Conservation (phyloP, 2,329 filamentous ascomycete genomes). For the Massarina eburnea region DNA sequence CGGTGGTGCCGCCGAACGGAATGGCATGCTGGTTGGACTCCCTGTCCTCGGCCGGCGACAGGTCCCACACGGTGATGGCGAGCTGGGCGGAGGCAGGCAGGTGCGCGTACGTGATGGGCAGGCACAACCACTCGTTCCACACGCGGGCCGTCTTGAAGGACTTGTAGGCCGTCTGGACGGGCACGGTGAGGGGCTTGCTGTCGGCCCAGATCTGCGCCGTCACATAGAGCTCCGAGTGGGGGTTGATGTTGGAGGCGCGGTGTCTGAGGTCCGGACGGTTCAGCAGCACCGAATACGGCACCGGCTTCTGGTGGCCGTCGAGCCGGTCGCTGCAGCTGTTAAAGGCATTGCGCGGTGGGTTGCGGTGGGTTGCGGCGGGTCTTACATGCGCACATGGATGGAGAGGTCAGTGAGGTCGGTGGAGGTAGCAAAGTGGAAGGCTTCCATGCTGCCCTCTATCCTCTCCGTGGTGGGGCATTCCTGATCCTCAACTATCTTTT, state of each 20-base stretch:
- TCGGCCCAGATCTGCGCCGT: slow-evolving; percentile 94
- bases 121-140: slow-evolving; percentile 95
- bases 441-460: slow-evolving; percentile 79
- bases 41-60: slow-evolving; percentile 75
- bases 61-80: slow-evolving; percentile 92
- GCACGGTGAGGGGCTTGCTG: slow-evolving; percentile 90
- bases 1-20: slow-evolving; percentile 91
- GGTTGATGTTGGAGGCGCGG: slow-evolving; percentile 78
- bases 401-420: slow-evolving; percentile 73
- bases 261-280: slow-evolving; percentile 79
- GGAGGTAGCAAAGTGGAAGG: slow-evolving; percentile 92
- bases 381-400: slow-evolving; percentile 65
- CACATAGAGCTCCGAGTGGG: slow-evolving; percentile 86
- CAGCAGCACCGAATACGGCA: slow-evolving; percentile 76
- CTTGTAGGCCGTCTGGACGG: slow-evolving; percentile 90
- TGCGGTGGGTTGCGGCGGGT: background rate
- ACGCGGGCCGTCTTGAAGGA: slow-evolving; percentile 72
- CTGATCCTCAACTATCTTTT: no score
- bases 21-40: slow-evolving; percentile 74
- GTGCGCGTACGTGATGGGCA: slow-evolving; percentile 82
- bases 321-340: slow-evolving; percentile 73
- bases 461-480: no score
- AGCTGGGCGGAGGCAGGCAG: slow-evolving; percentile 80
- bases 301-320: slow-evolving; percentile 74
- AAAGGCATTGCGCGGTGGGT: no score